Evolutionary conservation across 1,284 basidiomycete genomes (phyloP), one percentile per base, ranked within the genome.

Genomic region (Marasmius tenuissimus): DNA sequence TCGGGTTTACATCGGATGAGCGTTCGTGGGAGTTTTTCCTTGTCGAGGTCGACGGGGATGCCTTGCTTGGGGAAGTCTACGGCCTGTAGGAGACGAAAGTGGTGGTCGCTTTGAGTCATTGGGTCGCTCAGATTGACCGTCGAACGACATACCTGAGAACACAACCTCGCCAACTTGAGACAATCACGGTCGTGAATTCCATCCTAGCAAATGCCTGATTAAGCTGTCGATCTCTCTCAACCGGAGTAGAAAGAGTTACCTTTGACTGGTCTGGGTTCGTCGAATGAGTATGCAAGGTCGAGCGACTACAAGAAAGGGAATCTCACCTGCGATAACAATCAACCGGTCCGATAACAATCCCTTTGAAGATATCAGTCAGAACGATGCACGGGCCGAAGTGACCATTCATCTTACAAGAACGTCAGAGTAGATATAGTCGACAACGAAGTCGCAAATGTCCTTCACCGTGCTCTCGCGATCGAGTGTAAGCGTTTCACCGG

Each of bases 341-440:
- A 93, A 86, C 53, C 87, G 80, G 69, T 85, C 80, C n/a, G 87
- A 85, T 49, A 88, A 72, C 35, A 91, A 72, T 33, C 89, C 90
- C 90, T 90, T 62, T 18, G n/a, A 1, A 12, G 22, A 59, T 39
- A 39, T 59, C 38, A 16, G 45, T 40, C 34, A 27, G 57, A 20
- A 18, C 35, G n/a, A 54, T 12, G 20, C 3, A 33, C 53, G 14
- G 60, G 38, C 52, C 60, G 37, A 27, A 49, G 6, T 49, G 18
- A 45, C 20, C 4, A n/a, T 27, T 5, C 40, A 12, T 68, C 78
- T 54, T 73, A 91, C 89, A 76, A 90, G 73, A 39, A 91, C 81
- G 68, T 94, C 92, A 0, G 90, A 92, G 64, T 90, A 84, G 68
- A 93, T 91, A 63, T 92, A 95, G 67, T 94, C 87, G 20, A 94